Percentiles rank a stretch among this genome's conserved stretches.
Evolutionary conservation across 1,284 basidiomycete genomes (phyloP).

Genomic region (Leccinum holopus): DNA sequence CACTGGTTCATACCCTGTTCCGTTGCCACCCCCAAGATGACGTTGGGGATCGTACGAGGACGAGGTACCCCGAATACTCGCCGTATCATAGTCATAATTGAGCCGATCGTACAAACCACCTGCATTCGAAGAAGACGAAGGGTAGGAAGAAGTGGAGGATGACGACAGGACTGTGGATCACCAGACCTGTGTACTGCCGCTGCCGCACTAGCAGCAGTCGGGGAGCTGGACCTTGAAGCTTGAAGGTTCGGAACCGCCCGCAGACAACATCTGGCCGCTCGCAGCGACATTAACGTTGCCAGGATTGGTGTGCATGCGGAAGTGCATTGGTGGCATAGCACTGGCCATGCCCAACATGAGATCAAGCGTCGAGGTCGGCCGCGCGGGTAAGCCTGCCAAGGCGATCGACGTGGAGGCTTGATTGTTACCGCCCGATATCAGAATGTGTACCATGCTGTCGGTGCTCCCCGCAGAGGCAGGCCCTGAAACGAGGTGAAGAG

Average conservation of each 20-base stretch:
- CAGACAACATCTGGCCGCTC: conserved; percentile 31
- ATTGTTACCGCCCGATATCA: conserved; percentile 16
- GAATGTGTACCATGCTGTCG: conserved; percentile 23
- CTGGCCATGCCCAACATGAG: conserved; percentile 36
- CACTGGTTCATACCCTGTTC: conserved; percentile 20
- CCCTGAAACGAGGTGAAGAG: conserved; percentile 23
- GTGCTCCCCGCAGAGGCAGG: conserved; percentile 16
- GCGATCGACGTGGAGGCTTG: conserved; percentile 21
- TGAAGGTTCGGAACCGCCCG: conserved; percentile 24
- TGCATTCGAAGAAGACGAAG: conserved; percentile 18
- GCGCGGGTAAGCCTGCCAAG: conserved; percentile 33
- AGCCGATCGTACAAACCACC: conserved; percentile 22
- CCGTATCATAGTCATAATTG: conserved; percentile 27
- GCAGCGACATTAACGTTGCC: conserved; percentile 7
- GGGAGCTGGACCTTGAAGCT: conserved; percentile 12
- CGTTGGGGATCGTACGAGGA: conserved; percentile 30
- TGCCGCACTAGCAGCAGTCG: background rate
- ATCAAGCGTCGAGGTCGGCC: conserved; percentile 32
- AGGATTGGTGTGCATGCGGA: conserved; percentile 18
- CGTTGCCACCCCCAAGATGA: conserved; percentile 8
- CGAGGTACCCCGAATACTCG: conserved; percentile 12
- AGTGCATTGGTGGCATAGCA: conserved; percentile 24
- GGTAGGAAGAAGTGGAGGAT: conserved; percentile 17
- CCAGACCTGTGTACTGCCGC: conserved; percentile 16
- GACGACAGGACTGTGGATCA: conserved; percentile 23